Evolutionary conservation across 148 eudicot genomes (phyloP).

Genomic region (Cornus kousa): DNA sequence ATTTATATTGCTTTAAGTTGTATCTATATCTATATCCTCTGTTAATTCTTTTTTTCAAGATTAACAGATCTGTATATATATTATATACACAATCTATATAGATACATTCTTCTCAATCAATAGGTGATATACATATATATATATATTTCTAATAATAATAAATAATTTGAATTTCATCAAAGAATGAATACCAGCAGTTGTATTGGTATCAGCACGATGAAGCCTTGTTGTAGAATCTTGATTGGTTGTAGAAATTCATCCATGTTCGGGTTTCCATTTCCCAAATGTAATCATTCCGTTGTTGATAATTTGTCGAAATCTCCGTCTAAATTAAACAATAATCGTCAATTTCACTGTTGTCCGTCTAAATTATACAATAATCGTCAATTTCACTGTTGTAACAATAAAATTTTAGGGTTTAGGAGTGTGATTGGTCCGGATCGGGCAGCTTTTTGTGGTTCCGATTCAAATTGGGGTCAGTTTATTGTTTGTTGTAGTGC

Average conservation of each 20-base stretch:
- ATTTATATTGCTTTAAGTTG: background rate
- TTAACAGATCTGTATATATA: slow-evolving; percentile 28
- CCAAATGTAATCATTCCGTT: slow-evolving; percentile 20
- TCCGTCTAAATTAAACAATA: slow-evolving; percentile 24
- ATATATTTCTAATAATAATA: background rate
- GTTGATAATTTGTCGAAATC: slow-evolving; percentile 39
- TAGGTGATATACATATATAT: background rate
- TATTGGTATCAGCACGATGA: slow-evolving; percentile 51
- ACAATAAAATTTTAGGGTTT: slow-evolving; percentile 32
- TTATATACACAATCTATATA: background rate
- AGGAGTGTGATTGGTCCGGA: slow-evolving; percentile 34
- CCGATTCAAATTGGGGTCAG: slow-evolving; percentile 49
- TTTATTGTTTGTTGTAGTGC: slow-evolving; percentile 29
- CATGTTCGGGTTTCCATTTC: slow-evolving; percentile 36
- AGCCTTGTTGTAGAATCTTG: slow-evolving; percentile 56
- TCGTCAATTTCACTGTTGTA: slow-evolving; percentile 23
- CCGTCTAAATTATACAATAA: slow-evolving; percentile 24
- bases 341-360: slow-evolving; percentile 21
- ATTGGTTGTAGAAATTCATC: slow-evolving; percentile 44
- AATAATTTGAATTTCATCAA: background rate
- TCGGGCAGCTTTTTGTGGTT: slow-evolving; percentile 53
- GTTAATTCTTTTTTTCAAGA: slow-evolving; percentile 27
- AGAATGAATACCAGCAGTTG: slow-evolving; percentile 56
- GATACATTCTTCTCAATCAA: too few species aligned
- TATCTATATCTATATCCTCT: slow-evolving; percentile 12